Evolutionary conservation across 208 protist genomes (phyloP).

Genomic region (Vickermania ingenoplastis): DNA sequence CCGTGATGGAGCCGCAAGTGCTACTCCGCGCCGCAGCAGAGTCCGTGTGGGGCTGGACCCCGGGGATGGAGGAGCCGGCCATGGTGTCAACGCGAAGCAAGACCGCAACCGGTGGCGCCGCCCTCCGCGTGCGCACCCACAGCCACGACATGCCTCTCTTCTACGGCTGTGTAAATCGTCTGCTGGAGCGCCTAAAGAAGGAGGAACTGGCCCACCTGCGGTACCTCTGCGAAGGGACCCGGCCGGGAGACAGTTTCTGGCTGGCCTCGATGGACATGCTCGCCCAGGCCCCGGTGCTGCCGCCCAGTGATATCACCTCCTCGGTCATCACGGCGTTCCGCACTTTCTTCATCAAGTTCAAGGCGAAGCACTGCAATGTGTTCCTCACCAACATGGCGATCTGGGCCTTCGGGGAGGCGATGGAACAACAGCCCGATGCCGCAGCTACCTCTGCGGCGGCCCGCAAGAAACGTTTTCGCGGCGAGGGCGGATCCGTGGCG

Average conservation of each 20-base stretch:
- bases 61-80: neutral
- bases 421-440: constrained; percentile 7
- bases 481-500: constrained; percentile 6
- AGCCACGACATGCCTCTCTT: constrained; percentile 72
- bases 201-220: constrained; percentile 64
- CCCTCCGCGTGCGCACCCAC: constrained; percentile 34
- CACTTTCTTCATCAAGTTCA: constrained; percentile 84
- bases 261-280: constrained; percentile 68
- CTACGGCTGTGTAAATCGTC: constrained; percentile 58
- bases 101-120: neutral
- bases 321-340: constrained; percentile 73
- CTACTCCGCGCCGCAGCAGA: constrained; percentile 51
- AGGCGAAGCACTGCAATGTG: constrained; percentile 60
- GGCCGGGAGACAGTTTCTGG: constrained; percentile 68
- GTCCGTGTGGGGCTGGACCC: neutral
- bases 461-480: neutral
- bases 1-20: constrained; percentile 76
- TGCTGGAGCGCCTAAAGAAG: constrained; percentile 51
- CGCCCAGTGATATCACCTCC: constrained; percentile 49
- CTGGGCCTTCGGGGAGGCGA: constrained; percentile 67
- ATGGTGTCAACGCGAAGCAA: neutral
- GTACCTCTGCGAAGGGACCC: constrained; percentile 40
- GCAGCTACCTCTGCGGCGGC: constrained; percentile 3
- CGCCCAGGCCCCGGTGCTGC: constrained; percentile 37
- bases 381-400: constrained; percentile 52